A percentile compares a stretch with the other conserved stretches of the same genome.
phyloP scores from a whole-genome alignment of 2,329 filamentous ascomycete genomes.

The Alternaria consortialis region DNA sequence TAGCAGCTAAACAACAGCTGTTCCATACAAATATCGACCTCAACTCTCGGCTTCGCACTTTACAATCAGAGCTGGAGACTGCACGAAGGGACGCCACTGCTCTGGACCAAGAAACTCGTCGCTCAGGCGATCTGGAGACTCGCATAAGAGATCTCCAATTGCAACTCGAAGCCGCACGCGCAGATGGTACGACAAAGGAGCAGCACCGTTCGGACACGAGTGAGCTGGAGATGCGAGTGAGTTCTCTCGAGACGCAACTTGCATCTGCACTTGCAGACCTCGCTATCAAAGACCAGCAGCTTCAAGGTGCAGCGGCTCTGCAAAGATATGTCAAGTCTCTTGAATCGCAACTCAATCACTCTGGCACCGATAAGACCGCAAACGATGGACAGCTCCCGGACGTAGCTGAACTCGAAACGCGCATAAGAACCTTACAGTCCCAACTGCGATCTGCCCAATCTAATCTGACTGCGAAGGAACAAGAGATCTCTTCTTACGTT shows the following conservation, averaged over 20 bases:
- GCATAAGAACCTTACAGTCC: slow-evolving; percentile 15
- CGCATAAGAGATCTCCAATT: slow-evolving; percentile 1
- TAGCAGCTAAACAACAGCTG: slow-evolving; percentile 37
- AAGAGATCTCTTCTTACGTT: slow-evolving; percentile 33
- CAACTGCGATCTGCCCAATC: slow-evolving; percentile 34
- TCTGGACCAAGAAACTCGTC: not conserved
- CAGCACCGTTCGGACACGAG: slow-evolving; percentile 7
- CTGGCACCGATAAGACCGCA: not conserved
- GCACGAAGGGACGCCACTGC: not conserved
- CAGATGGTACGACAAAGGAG: slow-evolving; percentile 4
- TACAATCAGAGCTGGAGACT: slow-evolving; percentile 32
- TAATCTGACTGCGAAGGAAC: slow-evolving; percentile 35
- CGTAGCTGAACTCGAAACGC: slow-evolving; percentile 10
- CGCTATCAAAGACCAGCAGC: slow-evolving; percentile 6
- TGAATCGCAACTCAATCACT: not conserved
- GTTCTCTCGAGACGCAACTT: slow-evolving; percentile 1
- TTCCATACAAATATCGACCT: slow-evolving; percentile 37
- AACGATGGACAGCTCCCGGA: slow-evolving; percentile 7
- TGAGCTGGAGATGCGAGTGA: slow-evolving; percentile 22
- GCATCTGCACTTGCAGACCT: slow-evolving; percentile 1
- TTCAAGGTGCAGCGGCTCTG: not conserved
- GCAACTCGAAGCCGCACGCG: not conserved
- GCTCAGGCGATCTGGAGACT: slow-evolving; percentile 5
- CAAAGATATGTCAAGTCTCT: slow-evolving; percentile 2
- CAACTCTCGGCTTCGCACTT: slow-evolving; percentile 29